Conservation (phyloP, 2,329 filamentous ascomycete genomes). For the Cytospora piceae region DNA sequence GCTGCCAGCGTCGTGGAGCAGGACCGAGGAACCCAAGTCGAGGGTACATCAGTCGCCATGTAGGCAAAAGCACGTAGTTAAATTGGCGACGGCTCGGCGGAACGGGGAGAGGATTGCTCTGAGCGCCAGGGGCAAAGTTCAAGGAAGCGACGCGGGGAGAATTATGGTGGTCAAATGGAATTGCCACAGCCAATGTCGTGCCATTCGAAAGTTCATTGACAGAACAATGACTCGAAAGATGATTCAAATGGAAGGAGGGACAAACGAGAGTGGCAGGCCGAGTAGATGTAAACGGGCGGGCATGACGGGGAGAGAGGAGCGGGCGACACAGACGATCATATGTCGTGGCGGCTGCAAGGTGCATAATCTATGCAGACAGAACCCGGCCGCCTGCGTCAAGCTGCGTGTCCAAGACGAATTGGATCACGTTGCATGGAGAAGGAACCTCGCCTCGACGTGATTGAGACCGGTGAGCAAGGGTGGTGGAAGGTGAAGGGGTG, state of each 20-base stretch:
- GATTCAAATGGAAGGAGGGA: background rate
- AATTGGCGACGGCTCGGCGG: background rate
- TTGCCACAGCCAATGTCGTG: background rate
- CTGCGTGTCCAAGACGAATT: slow-evolving; percentile 1
- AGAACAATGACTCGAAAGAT: background rate
- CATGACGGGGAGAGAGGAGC: background rate
- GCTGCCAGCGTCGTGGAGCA: background rate
- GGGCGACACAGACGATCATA: background rate
- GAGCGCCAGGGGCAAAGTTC: background rate
- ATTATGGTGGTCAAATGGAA: background rate
- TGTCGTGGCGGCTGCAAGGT: slow-evolving; percentile 1
- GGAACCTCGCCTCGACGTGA: background rate
- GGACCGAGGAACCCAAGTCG: background rate
- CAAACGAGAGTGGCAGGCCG: background rate
- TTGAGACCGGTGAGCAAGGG: slow-evolving; percentile 4
- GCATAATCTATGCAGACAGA: background rate
- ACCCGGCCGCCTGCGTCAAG: background rate
- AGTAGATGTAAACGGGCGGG: too few species aligned
- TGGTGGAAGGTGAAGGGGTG: background rate
- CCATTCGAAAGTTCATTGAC: background rate
- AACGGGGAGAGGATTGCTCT: background rate
- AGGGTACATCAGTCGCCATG: background rate
- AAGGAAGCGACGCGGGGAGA: background rate
- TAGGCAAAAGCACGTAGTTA: background rate
- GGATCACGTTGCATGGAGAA: background rate